Percentiles rank a stretch among this genome's conserved stretches.
phyloP scores from a whole-genome alignment of 257 asterid species.

The Voacanga thouarsii region DNA sequence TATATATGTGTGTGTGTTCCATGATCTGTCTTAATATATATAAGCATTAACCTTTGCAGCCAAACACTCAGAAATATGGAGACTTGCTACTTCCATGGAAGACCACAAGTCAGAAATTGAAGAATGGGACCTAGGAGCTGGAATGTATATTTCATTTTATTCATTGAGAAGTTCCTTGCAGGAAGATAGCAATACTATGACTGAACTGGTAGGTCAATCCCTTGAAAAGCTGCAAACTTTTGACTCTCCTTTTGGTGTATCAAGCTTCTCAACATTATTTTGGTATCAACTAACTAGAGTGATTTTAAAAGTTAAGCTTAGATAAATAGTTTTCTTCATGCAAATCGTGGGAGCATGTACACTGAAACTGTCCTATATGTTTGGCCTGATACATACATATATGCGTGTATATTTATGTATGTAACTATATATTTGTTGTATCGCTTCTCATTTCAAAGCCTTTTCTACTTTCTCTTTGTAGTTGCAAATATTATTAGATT shows the following conservation, averaged over 20 bases:
- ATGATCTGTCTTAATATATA: neutral
- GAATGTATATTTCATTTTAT: constrained; percentile 75
- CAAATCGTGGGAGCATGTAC: neutral
- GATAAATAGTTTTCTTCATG: neutral
- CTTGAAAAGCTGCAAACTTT: constrained; percentile 12
- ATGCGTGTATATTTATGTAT: neutral
- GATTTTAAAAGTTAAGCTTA: neutral
- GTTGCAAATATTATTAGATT: neutral
- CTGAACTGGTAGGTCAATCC: constrained; percentile 49
- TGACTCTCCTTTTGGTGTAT: neutral
- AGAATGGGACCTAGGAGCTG: constrained; percentile 97
- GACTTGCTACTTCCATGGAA: constrained; percentile 73
- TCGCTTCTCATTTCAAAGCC: neutral
- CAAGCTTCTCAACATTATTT: constrained; percentile 2
- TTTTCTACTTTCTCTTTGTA: neutral
- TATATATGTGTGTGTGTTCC: neutral
- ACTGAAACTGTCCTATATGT: neutral
- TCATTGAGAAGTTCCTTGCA: constrained; percentile 56
- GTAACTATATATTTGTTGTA: neutral
- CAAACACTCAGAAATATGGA: constrained; percentile 78
- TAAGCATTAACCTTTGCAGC: constrained; percentile 45
- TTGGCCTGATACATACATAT: neutral
- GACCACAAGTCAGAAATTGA: constrained; percentile 79
- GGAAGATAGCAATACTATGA: constrained; percentile 57
- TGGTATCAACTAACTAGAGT: neutral